phyloP scores from a whole-genome alignment of 495 filamentous ascomycete genomes.

The Aspergillus cristatus region DNA sequence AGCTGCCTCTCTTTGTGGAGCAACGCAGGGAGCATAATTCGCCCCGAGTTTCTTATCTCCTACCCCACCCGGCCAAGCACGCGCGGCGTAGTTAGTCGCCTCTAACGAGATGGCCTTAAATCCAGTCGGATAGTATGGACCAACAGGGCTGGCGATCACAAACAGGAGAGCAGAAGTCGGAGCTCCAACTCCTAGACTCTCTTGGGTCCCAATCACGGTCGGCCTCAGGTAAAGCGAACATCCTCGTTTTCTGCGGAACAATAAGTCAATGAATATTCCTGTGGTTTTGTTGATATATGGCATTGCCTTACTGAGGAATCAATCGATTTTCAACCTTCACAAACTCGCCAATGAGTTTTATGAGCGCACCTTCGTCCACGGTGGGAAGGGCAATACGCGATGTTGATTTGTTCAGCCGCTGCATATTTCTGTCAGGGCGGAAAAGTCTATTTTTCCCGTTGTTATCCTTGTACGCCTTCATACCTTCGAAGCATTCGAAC shows the following conservation, averaged over 20 bases:
- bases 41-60: slow-evolving; percentile 21
- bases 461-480: slow-evolving; percentile 66
- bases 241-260: too few relatives aligned
- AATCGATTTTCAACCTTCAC: too few relatives aligned
- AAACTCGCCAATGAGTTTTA: slow-evolving; percentile 53
- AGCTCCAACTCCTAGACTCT: slow-evolving; percentile 58
- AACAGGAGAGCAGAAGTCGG: slow-evolving; percentile 68
- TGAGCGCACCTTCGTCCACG: slow-evolving; percentile 53
- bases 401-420: slow-evolving; percentile 56
- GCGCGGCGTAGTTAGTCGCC: slow-evolving; percentile 5
- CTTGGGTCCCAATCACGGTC: slow-evolving; percentile 64
- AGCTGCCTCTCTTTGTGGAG: slow-evolving; percentile 10
- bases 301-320: too few relatives aligned
- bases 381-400: slow-evolving; percentile 61
- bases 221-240: slow-evolving; percentile 56
- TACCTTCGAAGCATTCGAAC: slow-evolving; percentile 77
- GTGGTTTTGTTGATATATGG: too few relatives aligned
- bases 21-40: slow-evolving; percentile 19
- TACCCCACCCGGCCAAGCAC: slow-evolving; percentile 21
- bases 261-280: too few relatives aligned
- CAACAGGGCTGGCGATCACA: too few relatives aligned
- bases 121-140: too few relatives aligned
- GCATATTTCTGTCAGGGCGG: slow-evolving; percentile 58
- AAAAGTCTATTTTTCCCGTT: slow-evolving; percentile 70
- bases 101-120: slow-evolving; percentile 4